Base-by-base conservation (phyloP, 495 filamentous ascomycete genomes). In the Cairneyella variabilis region DNA sequence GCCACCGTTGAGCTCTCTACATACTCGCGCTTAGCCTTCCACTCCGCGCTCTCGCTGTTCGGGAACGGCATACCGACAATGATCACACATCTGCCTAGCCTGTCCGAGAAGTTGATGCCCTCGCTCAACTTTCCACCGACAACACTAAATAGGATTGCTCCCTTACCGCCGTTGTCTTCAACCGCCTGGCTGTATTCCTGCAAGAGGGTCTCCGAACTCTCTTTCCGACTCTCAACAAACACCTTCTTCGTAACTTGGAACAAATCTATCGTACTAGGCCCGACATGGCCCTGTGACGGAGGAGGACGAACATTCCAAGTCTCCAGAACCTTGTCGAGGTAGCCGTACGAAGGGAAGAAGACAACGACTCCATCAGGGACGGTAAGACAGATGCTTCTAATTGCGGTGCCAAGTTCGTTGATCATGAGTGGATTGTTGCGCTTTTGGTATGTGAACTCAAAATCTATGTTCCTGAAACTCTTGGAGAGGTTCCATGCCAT, bases 51-150 rank as follows among this genome's bases (percentile, higher is more conserved):
- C 62, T 87, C 80, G 48, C 88, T 85, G 60, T 98, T 98, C 3
- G 93, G 92, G 65, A 93, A 98, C 1, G 93, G 93, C 0, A 97
- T 73, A 2, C 93, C 93, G 38, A 97, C 80, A 40, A 97, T 86
- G 6, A 96, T 66, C 32, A 98, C 89, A 41, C 88, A 91, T 34
- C 93, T 83, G 3, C 93, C 93, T 10, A 98, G 82, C 12, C 78
- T 76, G 65, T 98, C 93, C 12, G 90, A 91, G 75, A 98, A 98
- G 69, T 98, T 98, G 72, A 98, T 97, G 50, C 93, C 93, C 70
- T 98, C 93, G 48, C 87, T 92, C 69, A 98, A 80, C 57, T 91
- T 93, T 26, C 93, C 93, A 34, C 93, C 92, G 3, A 98, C 84
- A n/a, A 98, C 90, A 32, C 88, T 88, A n/a, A 98, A 78, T 2